Base-by-base conservation (phyloP, 2,329 filamentous ascomycete species). In the Cladophialophora psammophila region DNA sequence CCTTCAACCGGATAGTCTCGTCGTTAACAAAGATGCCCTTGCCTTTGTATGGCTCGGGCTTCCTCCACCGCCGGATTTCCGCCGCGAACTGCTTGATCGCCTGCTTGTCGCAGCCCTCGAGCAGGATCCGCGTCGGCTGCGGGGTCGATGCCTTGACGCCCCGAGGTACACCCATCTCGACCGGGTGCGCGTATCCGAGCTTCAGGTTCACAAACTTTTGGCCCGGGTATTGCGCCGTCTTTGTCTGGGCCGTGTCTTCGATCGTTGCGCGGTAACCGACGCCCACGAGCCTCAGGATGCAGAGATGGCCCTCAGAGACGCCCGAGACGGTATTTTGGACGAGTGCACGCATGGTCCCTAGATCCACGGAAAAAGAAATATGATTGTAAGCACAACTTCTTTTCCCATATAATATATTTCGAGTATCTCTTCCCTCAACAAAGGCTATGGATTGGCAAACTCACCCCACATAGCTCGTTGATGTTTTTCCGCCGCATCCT, bases 1-100 rank as follows among this genome's bases (percentile, higher is more conserved):
- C 91, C 90, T 99, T 99, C 80, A 99, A 80, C 86, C 91, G 96
- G 82, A 99, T 97, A 35, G 93, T 97, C 86, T 99, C 93, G 71
- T 94, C 93, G 76, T 98, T 96, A 75, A 99, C 90, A 78, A 98
- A 99, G 74, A 99, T 96, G 74, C 95, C 95, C 88, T 99, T 98
- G 73, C 95, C 95, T 88, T 99, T 99, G 82, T 99, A 99, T 72
- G 95, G 95, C 82, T 99, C 95, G 35, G 95, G 95, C 71, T 87
- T 87, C 77, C 95, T 90, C 94, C 94, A 98, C 80, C 84, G 87
- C 74, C 93, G 86, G 73, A 99, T 96, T 74, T 90, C 84, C 0
- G 95, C 95, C 18, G 95, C 95, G 79, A 98, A 97, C 66, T 91
- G 89, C 86, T 93, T 95, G 70, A 99, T 88, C 57, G 90, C 86